A percentile compares a stretch with the other conserved stretches of the same genome.
These are phyloP conservation scores for Miamiensis avidus DNA, from an alignment of 169 alveolate species.

Conservation along the genomic window DNA sequence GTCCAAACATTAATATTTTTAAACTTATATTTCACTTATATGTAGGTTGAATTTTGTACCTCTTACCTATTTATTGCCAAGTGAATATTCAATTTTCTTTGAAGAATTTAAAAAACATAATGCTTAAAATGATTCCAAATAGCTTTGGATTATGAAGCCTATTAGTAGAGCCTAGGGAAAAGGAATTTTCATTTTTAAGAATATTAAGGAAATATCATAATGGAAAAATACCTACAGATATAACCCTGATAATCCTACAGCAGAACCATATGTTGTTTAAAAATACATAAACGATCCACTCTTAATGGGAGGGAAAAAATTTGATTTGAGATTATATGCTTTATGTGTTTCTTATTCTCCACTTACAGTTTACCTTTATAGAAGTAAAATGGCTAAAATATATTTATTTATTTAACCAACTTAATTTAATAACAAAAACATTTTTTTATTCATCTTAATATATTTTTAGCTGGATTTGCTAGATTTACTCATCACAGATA, in stretches of 20 bases:
- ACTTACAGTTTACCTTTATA: constrained; percentile 90
- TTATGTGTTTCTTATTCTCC: constrained; percentile 91
- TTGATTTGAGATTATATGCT: constrained; percentile 94
- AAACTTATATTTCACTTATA: neutral
- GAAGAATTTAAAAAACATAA: constrained; percentile 92
- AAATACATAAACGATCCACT: constrained; percentile 93
- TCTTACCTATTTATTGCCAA: constrained; percentile 71
- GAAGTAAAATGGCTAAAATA: constrained; percentile 44
- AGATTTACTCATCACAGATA: constrained; percentile 91
- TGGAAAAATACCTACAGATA: constrained; percentile 86
- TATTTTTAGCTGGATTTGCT: constrained; percentile 94
- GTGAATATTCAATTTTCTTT: constrained; percentile 92
- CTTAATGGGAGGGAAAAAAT: constrained; percentile 94
- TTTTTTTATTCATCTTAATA: neutral
- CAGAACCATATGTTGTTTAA: constrained; percentile 91
- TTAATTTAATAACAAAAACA: too few relatives aligned
- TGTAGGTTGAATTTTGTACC: neutral
- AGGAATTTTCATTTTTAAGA: constrained; percentile 94
- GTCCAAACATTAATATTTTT: neutral
- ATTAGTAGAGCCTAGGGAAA: constrained; percentile 94
- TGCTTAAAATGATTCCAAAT: constrained; percentile 45
- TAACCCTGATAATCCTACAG: constrained; percentile 77
- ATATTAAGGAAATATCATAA: constrained; percentile 85
- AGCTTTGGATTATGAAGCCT: constrained; percentile 96
- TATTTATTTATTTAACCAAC: too few relatives aligned